Evolutionary conservation across 257 asterid species (phyloP).

Genomic region (Primulina tabacum): DNA sequence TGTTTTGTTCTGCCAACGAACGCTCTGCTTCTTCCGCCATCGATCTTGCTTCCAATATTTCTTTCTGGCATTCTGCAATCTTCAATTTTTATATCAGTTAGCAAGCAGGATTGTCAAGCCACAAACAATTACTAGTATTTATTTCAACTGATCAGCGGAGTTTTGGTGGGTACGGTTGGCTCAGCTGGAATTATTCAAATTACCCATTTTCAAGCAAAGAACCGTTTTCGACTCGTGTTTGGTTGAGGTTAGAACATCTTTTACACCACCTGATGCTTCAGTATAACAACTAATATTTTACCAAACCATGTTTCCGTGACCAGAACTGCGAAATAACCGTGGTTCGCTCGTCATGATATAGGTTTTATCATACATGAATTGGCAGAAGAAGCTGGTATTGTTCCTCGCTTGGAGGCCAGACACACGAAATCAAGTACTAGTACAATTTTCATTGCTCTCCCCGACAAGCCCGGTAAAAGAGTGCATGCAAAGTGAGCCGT

Average conservation of each 20-base stretch:
- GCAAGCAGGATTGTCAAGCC: slow-evolving; percentile 19
- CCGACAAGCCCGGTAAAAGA: no score
- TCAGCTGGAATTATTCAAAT: background rate
- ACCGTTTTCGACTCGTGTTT: background rate
- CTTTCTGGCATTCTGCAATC: slow-evolving; percentile 95
- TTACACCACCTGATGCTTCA: background rate
- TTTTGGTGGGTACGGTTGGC: background rate
- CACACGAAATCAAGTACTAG: background rate
- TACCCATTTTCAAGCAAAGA: background rate
- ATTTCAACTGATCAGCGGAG: no score
- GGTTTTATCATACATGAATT: background rate
- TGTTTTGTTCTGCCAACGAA: slow-evolving; percentile 31
- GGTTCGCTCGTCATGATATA: no score
- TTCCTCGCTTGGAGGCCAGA: no score
- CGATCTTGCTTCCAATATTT: slow-evolving; percentile 70
- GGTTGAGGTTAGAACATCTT: background rate
- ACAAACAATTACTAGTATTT: no score
- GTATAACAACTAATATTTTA: no score
- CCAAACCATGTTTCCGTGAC: background rate
- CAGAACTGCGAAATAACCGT: background rate
- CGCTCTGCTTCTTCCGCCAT: slow-evolving; percentile 87
- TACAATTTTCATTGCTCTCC: no score
- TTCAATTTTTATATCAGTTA: slow-evolving; percentile 28
- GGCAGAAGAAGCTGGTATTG: background rate
- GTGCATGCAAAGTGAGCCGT: background rate